Percentiles rank a stretch among this genome's conserved stretches.
These are phyloP conservation scores for Gossypium gossypioides DNA, from an alignment of 441 rosid genomes.

Conservation along the genomic window DNA sequence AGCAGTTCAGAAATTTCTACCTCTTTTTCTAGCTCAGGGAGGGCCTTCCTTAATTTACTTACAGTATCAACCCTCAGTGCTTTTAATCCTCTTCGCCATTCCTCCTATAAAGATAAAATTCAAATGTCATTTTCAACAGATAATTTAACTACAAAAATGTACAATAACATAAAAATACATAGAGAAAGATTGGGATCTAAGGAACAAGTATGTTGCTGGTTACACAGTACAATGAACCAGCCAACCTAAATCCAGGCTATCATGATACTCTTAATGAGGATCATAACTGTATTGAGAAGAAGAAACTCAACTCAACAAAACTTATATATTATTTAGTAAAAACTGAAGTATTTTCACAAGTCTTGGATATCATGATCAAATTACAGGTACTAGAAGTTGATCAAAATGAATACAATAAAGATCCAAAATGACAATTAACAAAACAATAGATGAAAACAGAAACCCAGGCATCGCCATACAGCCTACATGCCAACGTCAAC, in stretches of 20 bases:
- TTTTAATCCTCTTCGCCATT: constrained; percentile 75
- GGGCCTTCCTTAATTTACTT: constrained; percentile 58
- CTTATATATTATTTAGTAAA: not conserved
- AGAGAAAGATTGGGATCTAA: not conserved
- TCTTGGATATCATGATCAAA: not conserved
- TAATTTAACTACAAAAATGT: constrained; percentile 2
- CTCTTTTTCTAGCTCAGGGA: constrained; percentile 51
- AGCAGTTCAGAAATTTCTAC: constrained; percentile 12
- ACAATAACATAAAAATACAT: not conserved
- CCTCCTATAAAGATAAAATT: constrained; percentile 40
- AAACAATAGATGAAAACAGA: not conserved
- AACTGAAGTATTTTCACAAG: not conserved
- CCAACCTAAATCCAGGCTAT: not conserved
- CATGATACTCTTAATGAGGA: not conserved
- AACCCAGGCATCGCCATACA: not conserved
- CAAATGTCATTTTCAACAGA: not conserved
- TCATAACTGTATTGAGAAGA: not conserved
- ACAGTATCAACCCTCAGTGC: constrained; percentile 54
- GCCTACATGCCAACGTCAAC: not conserved
- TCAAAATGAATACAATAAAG: not conserved
- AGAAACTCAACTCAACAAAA: not conserved
- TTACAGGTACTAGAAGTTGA: not conserved
- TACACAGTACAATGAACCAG: not conserved
- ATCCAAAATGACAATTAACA: not conserved
- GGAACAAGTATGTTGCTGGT: not conserved